Evolutionary conservation across 2,329 filamentous ascomycete genomes (phyloP), one percentile per base, ranked within the genome.

Genomic region (Talaromyces marneffei): DNA sequence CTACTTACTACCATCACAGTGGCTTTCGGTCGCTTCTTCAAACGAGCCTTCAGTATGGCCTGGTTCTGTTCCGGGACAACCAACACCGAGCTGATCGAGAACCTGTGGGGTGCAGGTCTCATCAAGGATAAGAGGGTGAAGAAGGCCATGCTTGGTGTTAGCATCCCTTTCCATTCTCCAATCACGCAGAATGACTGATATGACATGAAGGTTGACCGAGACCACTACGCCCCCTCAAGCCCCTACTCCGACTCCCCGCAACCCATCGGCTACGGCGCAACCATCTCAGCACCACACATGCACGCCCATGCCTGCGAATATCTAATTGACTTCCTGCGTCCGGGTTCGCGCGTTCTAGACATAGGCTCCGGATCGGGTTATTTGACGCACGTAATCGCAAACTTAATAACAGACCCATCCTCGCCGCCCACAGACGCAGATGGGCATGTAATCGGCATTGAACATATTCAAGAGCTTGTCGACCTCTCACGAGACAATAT

Each of bases 321-420:
- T 5, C 80, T 90, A 23, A 80, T 88, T 39, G 77, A 82, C 1
- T 82, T 78, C 70, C 78, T 89, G 7, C 71, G 78, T 1, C 82
- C 84, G 1, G 75, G 80, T 14, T 71, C 77, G 4, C 72, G 88
- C 66, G 80, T 91, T 1, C 80, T 93, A 2, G 90, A 93, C 68
- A 82, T 93, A 62, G 90, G 90, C 2, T 88, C 85, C 52, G 90
- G 90, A 0, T 88, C 85, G 2, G 90, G 90, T 0, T 97, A 97
- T 71, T 79, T 99, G 12, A 96, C 92, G 4, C 91, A 95, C 68
- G 86, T 97, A 0, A 76, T 97, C 7, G 92, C 92, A 0, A 89
- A 93, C 71, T 80, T 96, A 0, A 87, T 88, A 1, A 71, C 69
- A 62, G 64, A 69, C 25, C 39, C 65, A 3, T 66, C 69, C 7